These are phyloP conservation scores for Thraustochytrium striatum DNA, from an alignment of 352 stramenopile genomes.

Conservation along the genomic window DNA sequence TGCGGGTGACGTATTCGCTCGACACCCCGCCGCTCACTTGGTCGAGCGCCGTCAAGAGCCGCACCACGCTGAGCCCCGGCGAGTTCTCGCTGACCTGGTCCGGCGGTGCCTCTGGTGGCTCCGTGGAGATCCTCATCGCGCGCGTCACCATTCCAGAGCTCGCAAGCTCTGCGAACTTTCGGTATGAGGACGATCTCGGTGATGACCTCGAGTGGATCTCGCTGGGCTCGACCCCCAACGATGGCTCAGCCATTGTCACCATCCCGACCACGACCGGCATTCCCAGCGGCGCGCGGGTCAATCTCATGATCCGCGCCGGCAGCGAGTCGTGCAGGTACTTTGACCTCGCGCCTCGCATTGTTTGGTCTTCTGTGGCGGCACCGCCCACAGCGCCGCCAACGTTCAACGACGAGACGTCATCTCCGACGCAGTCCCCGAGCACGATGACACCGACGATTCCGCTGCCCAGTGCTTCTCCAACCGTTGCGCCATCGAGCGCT, in stretches of 20 bases:
- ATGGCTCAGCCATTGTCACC: not conserved
- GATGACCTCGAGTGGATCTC: slow-evolving; percentile 41
- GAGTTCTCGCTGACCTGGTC: not conserved
- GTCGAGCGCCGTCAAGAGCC: no score
- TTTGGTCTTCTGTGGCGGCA: no score
- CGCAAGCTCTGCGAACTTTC: not conserved
- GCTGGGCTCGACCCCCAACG: not conserved
- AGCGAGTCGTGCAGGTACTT: no score
- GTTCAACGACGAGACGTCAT: no score
- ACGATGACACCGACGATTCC: no score
- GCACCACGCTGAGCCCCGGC: not conserved
- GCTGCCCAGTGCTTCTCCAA: no score
- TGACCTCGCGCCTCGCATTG: no score
- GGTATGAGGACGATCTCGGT: slow-evolving; percentile 8
- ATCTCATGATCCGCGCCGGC: no score
- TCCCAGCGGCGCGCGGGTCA: no score
- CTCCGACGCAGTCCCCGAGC: no score
- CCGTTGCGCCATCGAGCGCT: no score
- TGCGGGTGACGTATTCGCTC: not conserved
- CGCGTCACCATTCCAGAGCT: slow-evolving; percentile 1
- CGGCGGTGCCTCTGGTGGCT: not conserved
- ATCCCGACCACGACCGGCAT: slow-evolving; percentile 41
- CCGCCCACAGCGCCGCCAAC: no score
- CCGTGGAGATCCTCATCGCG: slow-evolving; percentile 10
- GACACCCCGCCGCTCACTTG: not conserved